These are phyloP conservation scores for Microdochium paspali DNA, from an alignment of 2,329 filamentous ascomycete genomes.

Conservation along the genomic window DNA sequence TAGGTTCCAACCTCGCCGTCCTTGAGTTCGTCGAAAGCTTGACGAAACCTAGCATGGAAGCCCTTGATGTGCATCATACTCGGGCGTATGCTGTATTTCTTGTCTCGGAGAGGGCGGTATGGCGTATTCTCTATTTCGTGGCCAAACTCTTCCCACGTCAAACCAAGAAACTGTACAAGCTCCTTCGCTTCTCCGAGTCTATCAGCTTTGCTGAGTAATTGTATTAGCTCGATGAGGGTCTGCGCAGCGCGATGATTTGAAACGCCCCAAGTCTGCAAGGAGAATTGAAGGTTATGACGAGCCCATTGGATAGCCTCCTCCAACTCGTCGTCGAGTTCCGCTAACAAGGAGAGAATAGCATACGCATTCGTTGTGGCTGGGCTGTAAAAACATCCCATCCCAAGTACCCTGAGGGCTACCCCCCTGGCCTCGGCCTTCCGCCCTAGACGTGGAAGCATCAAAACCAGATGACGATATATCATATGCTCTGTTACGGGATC, in stretches of 20 bases:
- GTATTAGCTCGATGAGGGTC: conserved; percentile 6
- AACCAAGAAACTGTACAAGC: conserved; percentile 6
- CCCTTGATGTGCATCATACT: neutral
- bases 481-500: neutral
- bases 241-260: conserved; percentile 7
- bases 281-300: conserved; percentile 3
- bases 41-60: neutral
- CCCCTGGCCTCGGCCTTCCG: neutral
- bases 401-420: neutral
- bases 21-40: neutral
- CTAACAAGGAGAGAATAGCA: neutral
- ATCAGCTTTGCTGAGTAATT: conserved; percentile 4
- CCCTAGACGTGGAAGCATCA: neutral
- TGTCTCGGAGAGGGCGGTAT: no score
- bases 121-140: neutral
- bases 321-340: neutral
- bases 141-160: conserved; percentile 7
- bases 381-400: neutral
- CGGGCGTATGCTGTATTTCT: neutral
- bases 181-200: conserved; percentile 3
- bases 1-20: neutral
- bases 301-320: conserved; percentile 7
- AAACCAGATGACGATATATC: neutral
- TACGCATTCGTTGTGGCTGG: neutral
- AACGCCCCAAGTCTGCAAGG: conserved; percentile 6